Evolutionary conservation across 176 grass and related monocot genomes (phyloP).

Genomic region (Raddia guianensis): DNA sequence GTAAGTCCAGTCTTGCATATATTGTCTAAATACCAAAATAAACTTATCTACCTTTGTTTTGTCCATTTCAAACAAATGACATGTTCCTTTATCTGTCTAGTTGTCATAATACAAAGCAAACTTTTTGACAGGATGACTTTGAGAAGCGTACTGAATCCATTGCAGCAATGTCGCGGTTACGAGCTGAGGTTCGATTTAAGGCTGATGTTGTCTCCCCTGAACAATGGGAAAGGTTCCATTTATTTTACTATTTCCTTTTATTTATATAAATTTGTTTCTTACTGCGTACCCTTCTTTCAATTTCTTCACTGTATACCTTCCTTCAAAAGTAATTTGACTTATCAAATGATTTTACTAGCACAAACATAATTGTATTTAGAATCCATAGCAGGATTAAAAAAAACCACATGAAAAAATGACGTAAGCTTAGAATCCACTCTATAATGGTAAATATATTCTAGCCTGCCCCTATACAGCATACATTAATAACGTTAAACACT

Average conservation of each 20-base stretch:
- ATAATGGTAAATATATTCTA: background rate
- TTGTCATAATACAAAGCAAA: conserved; percentile 26
- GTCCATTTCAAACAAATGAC: background rate
- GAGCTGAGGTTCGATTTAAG: conserved; percentile 88
- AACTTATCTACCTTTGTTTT: conserved; percentile 21
- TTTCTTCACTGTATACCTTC: background rate
- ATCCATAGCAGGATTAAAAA: background rate
- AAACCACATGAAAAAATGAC: background rate
- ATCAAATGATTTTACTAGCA: conserved; percentile 4
- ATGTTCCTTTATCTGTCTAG: conserved; percentile 17
- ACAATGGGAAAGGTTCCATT: conserved; percentile 95
- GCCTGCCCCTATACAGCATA: background rate
- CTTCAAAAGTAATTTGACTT: conserved; percentile 15
- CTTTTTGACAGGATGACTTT: conserved; percentile 76
- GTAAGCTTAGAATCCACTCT: conserved; percentile 5
- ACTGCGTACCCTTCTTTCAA: background rate
- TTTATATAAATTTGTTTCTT: conserved; percentile 12
- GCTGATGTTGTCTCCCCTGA: conserved; percentile 87
- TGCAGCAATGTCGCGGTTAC: conserved; percentile 69
- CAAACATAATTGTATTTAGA: conserved; percentile 18
- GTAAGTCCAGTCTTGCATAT: conserved; percentile 50
- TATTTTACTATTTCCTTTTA: conserved; percentile 37
- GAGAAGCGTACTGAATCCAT: conserved; percentile 80
- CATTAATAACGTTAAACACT: background rate
- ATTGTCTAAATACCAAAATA: conserved; percentile 38